A percentile compares a stretch with the other conserved stretches of the same genome.
phyloP scores from a whole-genome alignment of 768 basidiomycete genomes.

The Leccinum aurantiacum region DNA sequence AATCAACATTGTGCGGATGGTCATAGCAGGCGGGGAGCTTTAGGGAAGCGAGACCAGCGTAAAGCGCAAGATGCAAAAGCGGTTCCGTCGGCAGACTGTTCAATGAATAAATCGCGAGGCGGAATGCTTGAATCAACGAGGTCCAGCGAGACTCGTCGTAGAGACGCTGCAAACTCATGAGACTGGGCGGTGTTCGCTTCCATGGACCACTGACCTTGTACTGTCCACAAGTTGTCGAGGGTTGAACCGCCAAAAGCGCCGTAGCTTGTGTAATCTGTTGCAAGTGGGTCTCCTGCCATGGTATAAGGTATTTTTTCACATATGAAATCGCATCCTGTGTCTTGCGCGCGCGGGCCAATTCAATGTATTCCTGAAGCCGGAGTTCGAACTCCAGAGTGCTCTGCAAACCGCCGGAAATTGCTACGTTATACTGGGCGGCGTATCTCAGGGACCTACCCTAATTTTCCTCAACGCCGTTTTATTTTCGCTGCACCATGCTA shows the following conservation, averaged over 20 bases:
- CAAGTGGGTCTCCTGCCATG: conserved; percentile 83
- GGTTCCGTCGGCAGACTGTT: conserved; percentile 89
- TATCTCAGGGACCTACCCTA: conserved; percentile 52
- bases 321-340: conserved; percentile 80
- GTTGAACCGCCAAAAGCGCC: conserved; percentile 71
- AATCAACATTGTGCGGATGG: conserved; percentile 72
- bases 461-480: conserved; percentile 88
- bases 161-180: conserved; percentile 54
- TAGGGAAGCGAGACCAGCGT: conserved; percentile 87
- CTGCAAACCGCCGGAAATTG: conserved; percentile 42
- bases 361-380: conserved; percentile 94
- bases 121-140: conserved; percentile 73
- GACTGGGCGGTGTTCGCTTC: conserved; percentile 5
- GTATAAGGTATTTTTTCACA: conserved; percentile 71
- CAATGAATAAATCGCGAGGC: conserved; percentile 80
- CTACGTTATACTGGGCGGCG: conserved; percentile 7
- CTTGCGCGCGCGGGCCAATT: conserved; percentile 71
- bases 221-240: conserved; percentile 67
- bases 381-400: conserved; percentile 96
- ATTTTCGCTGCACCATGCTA: conserved; percentile 97
- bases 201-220: conserved; percentile 64
- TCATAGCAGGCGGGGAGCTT: conserved; percentile 86
- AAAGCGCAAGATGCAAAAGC: conserved; percentile 82
- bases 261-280: conserved; percentile 75
- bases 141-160: conserved; percentile 83